Conservation (phyloP, 2,329 filamentous ascomycete genomes). For the Scytalidium lignicola region DNA sequence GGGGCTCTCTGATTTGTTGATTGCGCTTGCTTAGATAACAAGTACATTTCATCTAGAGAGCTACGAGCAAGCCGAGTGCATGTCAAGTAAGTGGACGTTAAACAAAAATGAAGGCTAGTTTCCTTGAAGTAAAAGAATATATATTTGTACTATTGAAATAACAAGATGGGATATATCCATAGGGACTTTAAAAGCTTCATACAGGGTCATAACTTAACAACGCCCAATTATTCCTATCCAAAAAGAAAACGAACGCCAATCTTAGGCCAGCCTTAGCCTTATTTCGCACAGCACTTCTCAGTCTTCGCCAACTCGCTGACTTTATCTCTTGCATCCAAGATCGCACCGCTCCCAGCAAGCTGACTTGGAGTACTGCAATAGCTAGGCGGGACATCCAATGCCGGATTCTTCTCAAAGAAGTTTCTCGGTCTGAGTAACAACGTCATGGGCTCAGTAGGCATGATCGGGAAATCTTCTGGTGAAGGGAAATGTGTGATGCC, state of each 20-base stretch:
- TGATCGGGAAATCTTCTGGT: constrained; percentile 87
- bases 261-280: background rate
- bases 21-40: too few relatives aligned
- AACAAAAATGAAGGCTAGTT: too few relatives aligned
- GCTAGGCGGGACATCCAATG: constrained; percentile 55
- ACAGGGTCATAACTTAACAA: too few relatives aligned
- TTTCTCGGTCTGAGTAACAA: constrained; percentile 54
- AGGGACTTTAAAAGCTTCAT: too few relatives aligned
- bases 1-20: too few relatives aligned
- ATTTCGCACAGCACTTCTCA: constrained; percentile 23
- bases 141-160: too few relatives aligned
- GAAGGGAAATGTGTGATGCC: constrained; percentile 85
- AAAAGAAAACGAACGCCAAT: background rate
- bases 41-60: too few relatives aligned
- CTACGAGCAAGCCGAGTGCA: too few relatives aligned
- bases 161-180: too few relatives aligned
- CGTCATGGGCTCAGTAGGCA: constrained; percentile 81
- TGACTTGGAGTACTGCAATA: constrained; percentile 70
- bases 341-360: constrained; percentile 43
- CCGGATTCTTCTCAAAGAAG: constrained; percentile 55
- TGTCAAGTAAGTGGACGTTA: too few relatives aligned
- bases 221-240: too few relatives aligned
- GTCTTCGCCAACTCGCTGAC: constrained; percentile 33
- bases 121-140: too few relatives aligned
- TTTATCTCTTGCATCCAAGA: constrained; percentile 43